A percentile compares a stretch with the other conserved stretches of the same genome.
These are phyloP conservation scores for Gyrodon lividus DNA, from an alignment of 768 basidiomycete species.

Conservation along the genomic window DNA sequence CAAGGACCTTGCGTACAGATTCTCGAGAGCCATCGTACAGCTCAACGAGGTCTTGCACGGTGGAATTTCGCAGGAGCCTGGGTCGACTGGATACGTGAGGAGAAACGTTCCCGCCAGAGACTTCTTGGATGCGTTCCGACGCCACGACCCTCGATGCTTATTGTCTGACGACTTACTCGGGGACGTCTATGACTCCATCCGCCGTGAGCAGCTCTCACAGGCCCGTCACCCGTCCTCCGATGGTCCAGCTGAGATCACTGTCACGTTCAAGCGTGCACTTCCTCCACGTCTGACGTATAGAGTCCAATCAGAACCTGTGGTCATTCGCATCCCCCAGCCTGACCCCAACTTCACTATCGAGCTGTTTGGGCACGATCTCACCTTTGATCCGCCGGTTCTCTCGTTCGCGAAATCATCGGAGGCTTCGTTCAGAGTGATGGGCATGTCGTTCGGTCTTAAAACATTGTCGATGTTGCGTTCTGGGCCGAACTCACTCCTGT, in stretches of 20 bases:
- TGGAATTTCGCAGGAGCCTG: conserved; percentile 60
- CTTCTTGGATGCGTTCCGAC: conserved; percentile 81
- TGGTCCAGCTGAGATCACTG: conserved; percentile 47
- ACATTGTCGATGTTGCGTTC: conserved; percentile 81
- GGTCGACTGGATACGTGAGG: conserved; percentile 50
- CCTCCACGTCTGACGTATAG: conserved; percentile 84
- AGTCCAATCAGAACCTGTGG: conserved; percentile 83
- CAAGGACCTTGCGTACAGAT: conserved; percentile 72
- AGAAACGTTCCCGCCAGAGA: conserved; percentile 69
- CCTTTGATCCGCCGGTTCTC: conserved; percentile 84
- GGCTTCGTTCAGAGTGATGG: conserved; percentile 88
- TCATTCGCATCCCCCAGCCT: conserved; percentile 78
- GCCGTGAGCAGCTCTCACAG: conserved; percentile 68
- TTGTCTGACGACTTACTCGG: conserved; percentile 76
- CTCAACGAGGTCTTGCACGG: conserved; percentile 88
- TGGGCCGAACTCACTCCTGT: conserved; percentile 80
- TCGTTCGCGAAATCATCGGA: conserved; percentile 76
- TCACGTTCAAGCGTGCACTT: conserved; percentile 72
- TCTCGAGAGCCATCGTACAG: conserved; percentile 80
- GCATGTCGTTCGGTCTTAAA: conserved; percentile 79
- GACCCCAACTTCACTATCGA: conserved; percentile 84
- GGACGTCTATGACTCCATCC: conserved; percentile 77
- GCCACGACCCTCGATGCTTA: conserved; percentile 66
- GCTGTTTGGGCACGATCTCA: conserved; percentile 82
- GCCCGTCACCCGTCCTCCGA: conserved; percentile 49